Conservation (phyloP, 768 basidiomycete genomes). For the Hydnomerulius pinastri region DNA sequence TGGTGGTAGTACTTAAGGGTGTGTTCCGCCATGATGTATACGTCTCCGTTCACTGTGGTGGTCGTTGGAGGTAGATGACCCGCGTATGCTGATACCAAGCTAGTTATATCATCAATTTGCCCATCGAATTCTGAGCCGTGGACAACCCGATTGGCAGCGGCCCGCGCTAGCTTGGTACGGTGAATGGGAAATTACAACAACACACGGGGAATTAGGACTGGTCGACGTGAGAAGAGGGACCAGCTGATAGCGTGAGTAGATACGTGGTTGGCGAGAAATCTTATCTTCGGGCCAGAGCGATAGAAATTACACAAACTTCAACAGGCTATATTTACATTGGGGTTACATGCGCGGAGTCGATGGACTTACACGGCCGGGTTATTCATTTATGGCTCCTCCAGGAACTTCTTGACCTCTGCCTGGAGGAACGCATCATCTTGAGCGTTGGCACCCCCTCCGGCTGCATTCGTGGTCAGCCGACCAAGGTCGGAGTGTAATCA, state of each 20-base stretch:
- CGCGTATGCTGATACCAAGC: background rate
- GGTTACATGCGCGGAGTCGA: background rate
- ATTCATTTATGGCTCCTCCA: constrained; percentile 34
- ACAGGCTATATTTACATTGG: constrained; percentile 1
- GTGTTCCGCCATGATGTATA: constrained; percentile 13
- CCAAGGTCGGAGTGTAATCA: background rate
- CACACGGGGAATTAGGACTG: background rate
- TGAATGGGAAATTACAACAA: too few relatives aligned
- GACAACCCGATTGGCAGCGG: background rate
- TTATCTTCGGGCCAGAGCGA: background rate
- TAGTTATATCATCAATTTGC: background rate
- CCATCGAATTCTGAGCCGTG: background rate
- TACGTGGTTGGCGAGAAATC: background rate
- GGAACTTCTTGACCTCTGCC: constrained; percentile 44
- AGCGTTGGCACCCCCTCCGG: constrained; percentile 44
- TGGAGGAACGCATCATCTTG: constrained; percentile 46
- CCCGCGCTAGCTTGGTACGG: background rate
- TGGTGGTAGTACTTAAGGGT: constrained; percentile 52
- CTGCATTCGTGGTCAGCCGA: constrained; percentile 25
- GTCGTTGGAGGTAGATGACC: background rate
- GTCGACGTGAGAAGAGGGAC: background rate
- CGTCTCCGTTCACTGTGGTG: background rate
- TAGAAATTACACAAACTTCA: background rate
- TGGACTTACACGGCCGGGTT: background rate
- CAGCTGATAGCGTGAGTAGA: background rate